Conservation (phyloP, 1,284 basidiomycete species). For the Moniliophthora roreri region DNA sequence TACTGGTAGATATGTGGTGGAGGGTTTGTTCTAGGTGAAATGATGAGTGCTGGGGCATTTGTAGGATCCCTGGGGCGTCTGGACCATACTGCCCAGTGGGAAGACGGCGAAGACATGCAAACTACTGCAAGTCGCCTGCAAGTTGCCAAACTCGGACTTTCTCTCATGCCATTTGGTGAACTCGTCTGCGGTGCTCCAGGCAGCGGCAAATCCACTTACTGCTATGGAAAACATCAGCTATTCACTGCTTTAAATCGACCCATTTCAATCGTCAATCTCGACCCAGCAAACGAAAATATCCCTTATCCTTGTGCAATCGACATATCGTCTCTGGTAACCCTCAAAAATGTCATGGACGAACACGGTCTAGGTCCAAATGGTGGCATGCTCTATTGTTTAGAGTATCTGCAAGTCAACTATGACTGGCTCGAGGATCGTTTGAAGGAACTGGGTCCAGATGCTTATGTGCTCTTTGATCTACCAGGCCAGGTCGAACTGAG, state of each 20-base stretch:
- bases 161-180: conserved; percentile 78
- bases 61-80: conserved; percentile 60
- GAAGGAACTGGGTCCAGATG: conserved; percentile 64
- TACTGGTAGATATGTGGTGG: conserved; percentile 52
- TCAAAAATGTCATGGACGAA: conserved; percentile 87
- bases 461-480: conserved; percentile 93
- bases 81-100: conserved; percentile 63
- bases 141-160: not conserved
- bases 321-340: conserved; percentile 85
- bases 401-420: conserved; percentile 93
- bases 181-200: conserved; percentile 92
- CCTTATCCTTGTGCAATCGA: conserved; percentile 91
- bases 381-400: conserved; percentile 96
- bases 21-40: conserved; percentile 59
- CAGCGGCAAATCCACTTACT: conserved; percentile 93
- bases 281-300: conserved; percentile 90
- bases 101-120: not conserved
- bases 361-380: conserved; percentile 94
- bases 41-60: conserved; percentile 63
- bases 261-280: conserved; percentile 90
- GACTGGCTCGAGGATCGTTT: conserved; percentile 90
- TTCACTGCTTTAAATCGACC: conserved; percentile 85
- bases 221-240: conserved; percentile 91
- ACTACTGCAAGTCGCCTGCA: too few species aligned
- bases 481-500: conserved; percentile 98